Conservation (phyloP, 2,329 filamentous ascomycete species). For the Myriosclerotinia curreyana region DNA sequence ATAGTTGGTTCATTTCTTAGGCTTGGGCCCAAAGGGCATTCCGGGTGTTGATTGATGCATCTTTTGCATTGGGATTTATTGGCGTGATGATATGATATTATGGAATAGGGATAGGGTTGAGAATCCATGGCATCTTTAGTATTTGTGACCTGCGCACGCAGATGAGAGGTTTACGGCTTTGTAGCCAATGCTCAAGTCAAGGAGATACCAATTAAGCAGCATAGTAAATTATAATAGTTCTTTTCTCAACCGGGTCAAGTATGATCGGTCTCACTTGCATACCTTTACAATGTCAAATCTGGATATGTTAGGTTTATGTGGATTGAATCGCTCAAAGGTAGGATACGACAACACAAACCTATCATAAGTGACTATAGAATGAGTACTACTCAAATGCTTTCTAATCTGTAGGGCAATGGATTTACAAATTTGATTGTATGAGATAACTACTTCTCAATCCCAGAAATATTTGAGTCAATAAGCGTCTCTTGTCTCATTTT, state of each 20-base stretch:
- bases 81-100: slow-evolving; percentile 8
- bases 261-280: neutral
- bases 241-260: neutral
- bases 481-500: neutral
- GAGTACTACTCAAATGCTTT: neutral
- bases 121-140: neutral
- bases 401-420: neutral
- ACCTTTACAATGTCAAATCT: neutral
- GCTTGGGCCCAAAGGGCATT: slow-evolving; percentile 10
- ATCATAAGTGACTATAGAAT: neutral
- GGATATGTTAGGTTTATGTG: neutral
- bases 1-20: slow-evolving; percentile 1
- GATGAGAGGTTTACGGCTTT: neutral
- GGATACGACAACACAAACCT: neutral
- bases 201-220: slow-evolving; percentile 10
- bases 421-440: neutral
- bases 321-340: neutral
- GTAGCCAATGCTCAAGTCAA: neutral
- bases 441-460: neutral
- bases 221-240: neutral
- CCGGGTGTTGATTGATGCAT: slow-evolving; percentile 11
- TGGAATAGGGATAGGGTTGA: neutral
- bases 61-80: slow-evolving; percentile 8
- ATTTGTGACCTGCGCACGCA: neutral
- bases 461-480: neutral